Evolutionary conservation across 2,329 filamentous ascomycete genomes (phyloP), one percentile per base, ranked within the genome.

Genomic region (Byssochlamys sp.): DNA sequence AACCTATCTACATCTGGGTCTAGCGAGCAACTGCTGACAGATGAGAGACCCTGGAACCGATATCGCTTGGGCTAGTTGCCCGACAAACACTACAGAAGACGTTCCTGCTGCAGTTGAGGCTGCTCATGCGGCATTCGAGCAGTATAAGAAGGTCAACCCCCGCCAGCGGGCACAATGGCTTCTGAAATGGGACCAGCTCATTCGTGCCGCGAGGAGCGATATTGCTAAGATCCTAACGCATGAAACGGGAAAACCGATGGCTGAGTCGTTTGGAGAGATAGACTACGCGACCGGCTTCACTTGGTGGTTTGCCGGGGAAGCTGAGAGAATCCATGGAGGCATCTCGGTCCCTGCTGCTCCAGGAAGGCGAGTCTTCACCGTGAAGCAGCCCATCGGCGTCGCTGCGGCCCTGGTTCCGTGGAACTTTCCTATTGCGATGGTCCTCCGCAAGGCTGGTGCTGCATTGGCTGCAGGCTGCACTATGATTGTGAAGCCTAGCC

Each of bases 371-470:
- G 79, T 85, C 2, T 82, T 91, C 60, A 87, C 85, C 0, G 81
- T 91, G 63, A 91, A 91, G 75, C 86, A 89, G 70, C 86, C 86
- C 0, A 80, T 89, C 58, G 87, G 87, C 57, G 85, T 88, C 10
- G 79, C 82, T 0, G 86, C 81, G 0, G 86, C 86, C 0, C 73
- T 90, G 14, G 85, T 89, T 1, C 86, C 87, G 3, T 89, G 86
- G 86, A 88, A 89, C 65, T 88, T 88, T 62, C 85, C 85, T 0
- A 78, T 87, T 54, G 84, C 84, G 31, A 77, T 89, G 83, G 79
- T 88, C 5, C 69, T 88, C 55, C 78, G 87, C 31, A 90, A 89
- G 67, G 85, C 81, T 1, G 79, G 82, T 53, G 84, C 86, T 5
- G 86, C 86, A 1, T 72, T 89, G 45, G 87, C 87, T 1, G 86